Percentiles rank a stretch among this genome's conserved stretches.
Evolutionary conservation across 78 protist genomes (phyloP).

Genomic region (Dictyostelium brefeldianum): DNA sequence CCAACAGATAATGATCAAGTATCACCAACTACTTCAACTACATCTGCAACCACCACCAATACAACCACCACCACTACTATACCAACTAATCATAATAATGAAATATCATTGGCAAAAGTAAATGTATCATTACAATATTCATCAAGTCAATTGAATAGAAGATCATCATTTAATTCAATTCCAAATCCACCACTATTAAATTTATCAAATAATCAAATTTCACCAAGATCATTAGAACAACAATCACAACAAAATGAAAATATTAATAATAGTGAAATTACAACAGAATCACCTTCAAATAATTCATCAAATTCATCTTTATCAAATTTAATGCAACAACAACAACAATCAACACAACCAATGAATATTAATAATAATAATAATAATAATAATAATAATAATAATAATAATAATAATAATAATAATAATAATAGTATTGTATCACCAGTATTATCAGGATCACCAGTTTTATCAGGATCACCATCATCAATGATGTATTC

Average conservation of each 20-base stretch:
- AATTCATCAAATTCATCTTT: not conserved
- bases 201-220: not conserved
- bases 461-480: conserved; percentile 28
- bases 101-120: conserved; percentile 22
- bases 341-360: not conserved
- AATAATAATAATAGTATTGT: not conserved
- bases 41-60: not conserved
- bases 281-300: not conserved
- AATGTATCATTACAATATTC: conserved; percentile 68
- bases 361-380: not conserved
- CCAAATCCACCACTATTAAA: not conserved
- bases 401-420: not conserved
- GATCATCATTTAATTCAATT: conserved; percentile 59
- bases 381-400: not conserved
- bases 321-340: not conserved
- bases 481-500: conserved; percentile 26
- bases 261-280: not conserved
- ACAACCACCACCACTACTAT: not conserved
- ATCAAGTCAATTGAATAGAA: conserved; percentile 29
- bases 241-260: conserved; percentile 9
- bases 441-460: conserved; percentile 22
- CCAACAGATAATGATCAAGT: not conserved
- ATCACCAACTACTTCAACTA: not conserved
- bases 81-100: not conserved
- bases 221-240: conserved; percentile 42